These are phyloP conservation scores for Haplographium delicatum DNA, from an alignment of 495 filamentous ascomycete genomes.

Conservation along the genomic window DNA sequence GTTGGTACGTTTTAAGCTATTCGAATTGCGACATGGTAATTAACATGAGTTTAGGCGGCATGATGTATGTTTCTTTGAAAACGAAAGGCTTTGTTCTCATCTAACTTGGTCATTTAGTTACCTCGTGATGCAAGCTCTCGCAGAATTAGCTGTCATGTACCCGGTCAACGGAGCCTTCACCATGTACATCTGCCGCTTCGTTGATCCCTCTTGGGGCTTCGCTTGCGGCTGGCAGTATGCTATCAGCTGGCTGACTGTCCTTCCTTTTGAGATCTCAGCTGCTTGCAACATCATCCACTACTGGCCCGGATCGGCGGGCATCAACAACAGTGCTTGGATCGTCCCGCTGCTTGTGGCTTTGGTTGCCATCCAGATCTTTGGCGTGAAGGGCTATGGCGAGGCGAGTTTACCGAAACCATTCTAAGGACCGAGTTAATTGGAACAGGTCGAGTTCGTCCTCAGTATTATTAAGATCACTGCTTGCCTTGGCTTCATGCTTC, in stretches of 20 bases:
- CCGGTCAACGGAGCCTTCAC: slow-evolving; percentile 59
- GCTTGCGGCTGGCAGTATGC: slow-evolving; percentile 83
- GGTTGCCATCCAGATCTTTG: slow-evolving; percentile 75
- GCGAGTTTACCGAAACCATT: slow-evolving; percentile 31
- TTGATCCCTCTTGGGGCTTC: slow-evolving; percentile 75
- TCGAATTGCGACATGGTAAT: not conserved
- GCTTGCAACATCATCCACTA: slow-evolving; percentile 53
- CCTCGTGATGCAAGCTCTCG: slow-evolving; percentile 14
- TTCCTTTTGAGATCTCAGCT: slow-evolving; percentile 51
- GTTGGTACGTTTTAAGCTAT: slow-evolving; percentile 48
- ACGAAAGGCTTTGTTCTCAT: no score
- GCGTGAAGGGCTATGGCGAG: slow-evolving; percentile 82
- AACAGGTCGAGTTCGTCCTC: slow-evolving; percentile 71
- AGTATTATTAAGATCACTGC: slow-evolving; percentile 80
- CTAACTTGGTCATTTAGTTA: slow-evolving; percentile 6
- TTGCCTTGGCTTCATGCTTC: slow-evolving; percentile 84
- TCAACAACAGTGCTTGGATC: slow-evolving; percentile 60
- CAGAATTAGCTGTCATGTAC: slow-evolving; percentile 27
- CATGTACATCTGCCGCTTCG: slow-evolving; percentile 70
- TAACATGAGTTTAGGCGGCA: slow-evolving; percentile 4
- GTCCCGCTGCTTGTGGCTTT: slow-evolving; percentile 68
- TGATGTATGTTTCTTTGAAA: slow-evolving; percentile 8
- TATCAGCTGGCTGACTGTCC: slow-evolving; percentile 50
- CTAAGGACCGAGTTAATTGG: slow-evolving; percentile 1
- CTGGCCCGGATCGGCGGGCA: slow-evolving; percentile 44